Evolutionary conservation across 169 alveolate species (phyloP), one percentile per base, ranked within the genome.

Genomic region (Plasmodium cynomolgi): DNA sequence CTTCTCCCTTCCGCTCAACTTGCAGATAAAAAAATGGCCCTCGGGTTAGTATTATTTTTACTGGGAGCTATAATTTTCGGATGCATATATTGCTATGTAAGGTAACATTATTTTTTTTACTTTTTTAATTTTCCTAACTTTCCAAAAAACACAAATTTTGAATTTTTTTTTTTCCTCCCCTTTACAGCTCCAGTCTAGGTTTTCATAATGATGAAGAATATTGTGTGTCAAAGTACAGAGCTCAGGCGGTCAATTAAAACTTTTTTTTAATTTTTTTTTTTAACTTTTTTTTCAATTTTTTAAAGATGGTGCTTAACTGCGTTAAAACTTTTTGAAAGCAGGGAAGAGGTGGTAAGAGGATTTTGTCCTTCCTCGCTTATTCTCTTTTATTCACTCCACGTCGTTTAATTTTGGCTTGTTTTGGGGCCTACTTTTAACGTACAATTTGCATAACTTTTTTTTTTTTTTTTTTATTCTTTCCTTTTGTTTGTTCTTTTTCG

Each of bases 151-250:
- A 68, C 33, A 44, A 34, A 31, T 23, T 71, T 84, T 15, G 74
- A 84, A 71, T 83, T 54, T 41, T 54, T 44, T 34, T 62, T 62
- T 62, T 68, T 68, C 37, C n/a, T 23, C 39, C 62, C 68, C 44
- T 37, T 86, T 56, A 3, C 54, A 86, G 93, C 33, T 86, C 93
- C 62, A 86, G 47, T 50, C 54, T 86, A 37, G 81, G 85, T 2
- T 86, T 86, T 75, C 81, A 86, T 86, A 86, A 86, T 37, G 93
- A 86, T 56, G 93, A 86, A 77, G 93, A 86, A 77, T 86, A 86
- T 56, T 86, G 68, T 37, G 88, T 86, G 68, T 86, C 93, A 75
- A 86, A 86, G 44, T 86, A 86, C 71, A 74, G 68, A 31, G 41
- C 77, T 71, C 41, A 58, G 50, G 41, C 23, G 13, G 11, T 13